These are phyloP conservation scores for Solanum okadae DNA, from an alignment of 257 asterid species.

Conservation along the genomic window DNA sequence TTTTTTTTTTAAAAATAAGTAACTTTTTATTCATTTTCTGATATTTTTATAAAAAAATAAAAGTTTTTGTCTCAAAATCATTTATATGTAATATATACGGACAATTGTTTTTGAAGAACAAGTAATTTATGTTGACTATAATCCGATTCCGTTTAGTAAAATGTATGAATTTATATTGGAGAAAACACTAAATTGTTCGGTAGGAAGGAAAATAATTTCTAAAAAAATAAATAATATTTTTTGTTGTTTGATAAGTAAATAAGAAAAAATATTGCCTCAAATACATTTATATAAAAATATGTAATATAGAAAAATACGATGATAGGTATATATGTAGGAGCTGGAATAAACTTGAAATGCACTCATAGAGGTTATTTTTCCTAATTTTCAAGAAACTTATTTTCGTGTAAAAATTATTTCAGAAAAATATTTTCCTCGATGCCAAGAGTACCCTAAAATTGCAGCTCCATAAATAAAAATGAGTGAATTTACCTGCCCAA, in stretches of 20 bases:
- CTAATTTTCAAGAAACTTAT: neutral
- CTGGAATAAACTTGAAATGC: too few species aligned
- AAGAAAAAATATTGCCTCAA: too few species aligned
- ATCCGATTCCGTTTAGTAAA: neutral
- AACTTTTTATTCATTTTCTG: neutral
- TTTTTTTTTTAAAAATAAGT: neutral
- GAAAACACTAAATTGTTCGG: neutral
- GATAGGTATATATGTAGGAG: too few species aligned
- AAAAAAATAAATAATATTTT: neutral
- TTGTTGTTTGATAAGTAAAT: too few species aligned
- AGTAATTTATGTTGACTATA: neutral
- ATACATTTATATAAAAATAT: too few species aligned
- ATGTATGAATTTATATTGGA: neutral
- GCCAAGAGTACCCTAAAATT: neutral
- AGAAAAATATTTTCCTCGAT: neutral
- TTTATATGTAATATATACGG: neutral
- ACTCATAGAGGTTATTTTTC: too few species aligned
- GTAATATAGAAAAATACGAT: neutral
- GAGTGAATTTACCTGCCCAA: conserved; percentile 58
- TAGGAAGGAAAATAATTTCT: neutral
- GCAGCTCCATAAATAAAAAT: neutral
- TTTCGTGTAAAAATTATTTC: neutral
- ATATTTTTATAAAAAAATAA: neutral
- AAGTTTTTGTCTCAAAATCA: neutral
- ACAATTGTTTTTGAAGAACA: neutral